Evolutionary conservation across 441 rosid species (phyloP).

Genomic region (Hura crepitans): DNA sequence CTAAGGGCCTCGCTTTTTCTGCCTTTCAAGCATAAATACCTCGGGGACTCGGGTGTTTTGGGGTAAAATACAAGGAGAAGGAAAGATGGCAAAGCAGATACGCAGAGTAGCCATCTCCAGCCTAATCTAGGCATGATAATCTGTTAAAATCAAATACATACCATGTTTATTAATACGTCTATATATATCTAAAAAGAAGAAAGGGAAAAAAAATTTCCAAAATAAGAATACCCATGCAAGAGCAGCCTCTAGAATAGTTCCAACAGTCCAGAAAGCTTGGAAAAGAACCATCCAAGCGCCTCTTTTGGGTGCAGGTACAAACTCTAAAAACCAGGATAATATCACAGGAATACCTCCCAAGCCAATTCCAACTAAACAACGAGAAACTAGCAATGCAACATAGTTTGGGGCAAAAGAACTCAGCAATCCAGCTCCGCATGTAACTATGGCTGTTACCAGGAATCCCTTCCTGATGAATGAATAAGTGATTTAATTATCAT

Average conservation of each 20-base stretch:
- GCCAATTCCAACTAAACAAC: constrained; percentile 85
- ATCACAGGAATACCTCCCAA: constrained; percentile 97
- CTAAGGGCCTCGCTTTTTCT: constrained; percentile 47
- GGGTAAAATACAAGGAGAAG: constrained; percentile 52
- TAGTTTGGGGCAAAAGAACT: constrained; percentile 79
- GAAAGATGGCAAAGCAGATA: constrained; percentile 49
- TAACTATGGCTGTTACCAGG: constrained; percentile 67
- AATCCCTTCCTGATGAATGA: constrained; percentile 70
- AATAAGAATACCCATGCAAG: constrained; percentile 96
- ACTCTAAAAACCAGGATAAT: constrained; percentile 82
- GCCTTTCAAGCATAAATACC: constrained; percentile 57
- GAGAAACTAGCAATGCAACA: constrained; percentile 45
- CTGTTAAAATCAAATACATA: constrained; percentile 32
- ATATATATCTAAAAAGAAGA: too few species aligned
- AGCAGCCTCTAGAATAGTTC: constrained; percentile 72
- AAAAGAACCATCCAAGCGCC: constrained; percentile 90
- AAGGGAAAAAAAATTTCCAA: too few species aligned
- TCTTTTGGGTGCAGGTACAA: constrained; percentile 81
- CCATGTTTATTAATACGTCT: too few species aligned
- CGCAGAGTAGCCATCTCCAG: constrained; percentile 62
- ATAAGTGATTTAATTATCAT: too few species aligned
- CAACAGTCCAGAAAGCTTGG: constrained; percentile 78
- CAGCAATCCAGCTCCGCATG: constrained; percentile 65
- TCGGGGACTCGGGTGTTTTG: constrained; percentile 55
- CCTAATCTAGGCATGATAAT: constrained; percentile 53